A percentile compares a stretch with the other conserved stretches of the same genome.
Conservation (phyloP, 2,329 filamentous ascomycete species). For the Boeremia exigua region DNA sequence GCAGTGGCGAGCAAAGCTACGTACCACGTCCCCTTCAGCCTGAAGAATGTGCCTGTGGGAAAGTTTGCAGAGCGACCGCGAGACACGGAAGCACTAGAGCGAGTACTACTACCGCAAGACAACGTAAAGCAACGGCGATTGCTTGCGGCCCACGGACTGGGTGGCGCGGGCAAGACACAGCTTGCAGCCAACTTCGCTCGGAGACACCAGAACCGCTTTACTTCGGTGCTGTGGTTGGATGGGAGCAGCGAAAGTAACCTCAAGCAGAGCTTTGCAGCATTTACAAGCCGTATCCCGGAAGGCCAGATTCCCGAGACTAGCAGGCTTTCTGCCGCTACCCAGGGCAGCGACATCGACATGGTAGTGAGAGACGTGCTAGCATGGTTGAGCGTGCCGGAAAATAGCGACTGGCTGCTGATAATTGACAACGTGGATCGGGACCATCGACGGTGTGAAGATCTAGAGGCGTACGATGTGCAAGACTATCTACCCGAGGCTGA, state of each 20-base stretch:
- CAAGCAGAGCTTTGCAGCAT: conserved; percentile 18
- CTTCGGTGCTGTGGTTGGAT: conserved; percentile 6
- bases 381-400: conserved; percentile 22
- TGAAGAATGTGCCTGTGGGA: conserved; percentile 3
- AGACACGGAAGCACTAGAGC: conserved; percentile 20
- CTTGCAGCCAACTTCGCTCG: neutral
- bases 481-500: conserved; percentile 24
- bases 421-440: conserved; percentile 31
- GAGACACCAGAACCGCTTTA: neutral
- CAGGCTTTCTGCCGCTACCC: conserved; percentile 1
- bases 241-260: conserved; percentile 17
- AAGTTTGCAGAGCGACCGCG: conserved; percentile 21
- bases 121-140: conserved; percentile 2
- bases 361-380: conserved; percentile 16
- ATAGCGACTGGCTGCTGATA: conserved; percentile 28
- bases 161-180: conserved; percentile 19
- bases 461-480: conserved; percentile 23
- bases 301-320: conserved; percentile 16
- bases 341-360: conserved; percentile 8
- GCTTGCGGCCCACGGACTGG: conserved; percentile 20
- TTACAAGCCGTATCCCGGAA: conserved; percentile 15
- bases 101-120: conserved; percentile 6
- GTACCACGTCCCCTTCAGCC: neutral
- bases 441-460: conserved; percentile 6
- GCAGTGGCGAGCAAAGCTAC: neutral